Evolutionary conservation across 371 early-diverging fungal genomes (phyloP).

Genomic region (Blastocladiella emersonii): DNA sequence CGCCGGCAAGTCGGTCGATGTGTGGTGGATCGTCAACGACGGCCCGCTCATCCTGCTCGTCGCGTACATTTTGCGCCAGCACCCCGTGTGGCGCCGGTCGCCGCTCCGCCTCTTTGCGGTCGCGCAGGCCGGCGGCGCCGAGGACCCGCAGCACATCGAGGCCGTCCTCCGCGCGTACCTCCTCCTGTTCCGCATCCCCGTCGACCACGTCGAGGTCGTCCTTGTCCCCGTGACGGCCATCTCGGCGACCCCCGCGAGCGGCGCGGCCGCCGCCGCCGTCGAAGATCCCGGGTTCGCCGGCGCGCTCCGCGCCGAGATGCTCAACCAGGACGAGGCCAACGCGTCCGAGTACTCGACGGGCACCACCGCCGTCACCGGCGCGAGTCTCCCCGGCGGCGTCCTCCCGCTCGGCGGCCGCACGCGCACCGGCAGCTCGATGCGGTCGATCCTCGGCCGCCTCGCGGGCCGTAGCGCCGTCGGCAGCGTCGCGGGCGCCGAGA

Average conservation of each 20-base stretch:
- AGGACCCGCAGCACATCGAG: neutral
- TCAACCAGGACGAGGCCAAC: neutral
- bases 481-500: neutral
- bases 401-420: too few relatives aligned
- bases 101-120: neutral
- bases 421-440: too few relatives aligned
- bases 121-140: neutral
- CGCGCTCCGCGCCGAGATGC: neutral
- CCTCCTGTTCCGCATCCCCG: neutral
- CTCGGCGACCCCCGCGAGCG: too few relatives aligned
- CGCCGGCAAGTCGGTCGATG: neutral
- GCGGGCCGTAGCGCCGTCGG: too few relatives aligned
- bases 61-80: conserved; percentile 3
- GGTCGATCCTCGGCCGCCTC: too few relatives aligned
- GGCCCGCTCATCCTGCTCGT: conserved; percentile 3
- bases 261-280: too few relatives aligned
- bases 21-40: conserved; percentile 6
- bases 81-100: neutral
- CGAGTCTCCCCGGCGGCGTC: too few relatives aligned
- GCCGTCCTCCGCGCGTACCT: neutral
- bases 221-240: too few relatives aligned
- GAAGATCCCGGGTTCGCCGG: neutral
- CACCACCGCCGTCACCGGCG: too few relatives aligned
- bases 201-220: neutral
- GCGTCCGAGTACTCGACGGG: too few relatives aligned